Percentiles rank a stretch among this genome's conserved stretches.
phyloP scores from a whole-genome alignment of 2,329 filamentous ascomycete species.

The Chalara sp. region DNA sequence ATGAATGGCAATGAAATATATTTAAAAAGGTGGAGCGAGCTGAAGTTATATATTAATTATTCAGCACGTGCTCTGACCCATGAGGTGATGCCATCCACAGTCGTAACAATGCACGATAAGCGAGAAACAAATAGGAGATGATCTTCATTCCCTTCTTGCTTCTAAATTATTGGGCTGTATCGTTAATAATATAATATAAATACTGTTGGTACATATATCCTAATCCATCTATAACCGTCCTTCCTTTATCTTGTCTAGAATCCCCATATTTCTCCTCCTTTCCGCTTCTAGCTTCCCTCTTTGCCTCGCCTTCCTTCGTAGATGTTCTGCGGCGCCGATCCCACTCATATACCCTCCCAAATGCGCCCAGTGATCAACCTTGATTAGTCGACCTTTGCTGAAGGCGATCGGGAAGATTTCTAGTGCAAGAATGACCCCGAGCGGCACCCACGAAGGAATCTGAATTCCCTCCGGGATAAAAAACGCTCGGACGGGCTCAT shows the following conservation, averaged over 20 bases:
- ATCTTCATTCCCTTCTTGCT: not conserved
- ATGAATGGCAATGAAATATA: too few species aligned
- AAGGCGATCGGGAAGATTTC: slow-evolving; percentile 36
- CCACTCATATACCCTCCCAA: slow-evolving; percentile 29
- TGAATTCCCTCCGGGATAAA: not conserved
- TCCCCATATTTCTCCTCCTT: slow-evolving; percentile 13
- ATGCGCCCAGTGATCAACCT: slow-evolving; percentile 33
- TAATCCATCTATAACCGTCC: slow-evolving; percentile 3
- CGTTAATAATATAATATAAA: not conserved
- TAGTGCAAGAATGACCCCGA: slow-evolving; percentile 46
- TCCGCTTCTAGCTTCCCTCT: slow-evolving; percentile 17
- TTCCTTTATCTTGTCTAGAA: slow-evolving; percentile 16
- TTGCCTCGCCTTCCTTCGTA: slow-evolving; percentile 16
- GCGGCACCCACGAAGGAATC: slow-evolving; percentile 46
- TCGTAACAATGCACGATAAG: too few species aligned
- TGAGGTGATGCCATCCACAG: not conserved
- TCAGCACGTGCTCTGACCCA: not conserved
- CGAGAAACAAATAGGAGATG: too few species aligned
- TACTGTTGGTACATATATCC: not conserved
- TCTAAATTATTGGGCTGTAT: not conserved
- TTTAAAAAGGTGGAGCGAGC: too few species aligned
- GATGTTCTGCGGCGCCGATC: slow-evolving; percentile 16
- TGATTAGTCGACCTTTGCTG: slow-evolving; percentile 3
- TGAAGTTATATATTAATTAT: not conserved
- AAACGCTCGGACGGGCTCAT: slow-evolving; percentile 47